phyloP scores from a whole-genome alignment of 2,329 filamentous ascomycete genomes.

The Ceratocystis diversiconidia region DNA sequence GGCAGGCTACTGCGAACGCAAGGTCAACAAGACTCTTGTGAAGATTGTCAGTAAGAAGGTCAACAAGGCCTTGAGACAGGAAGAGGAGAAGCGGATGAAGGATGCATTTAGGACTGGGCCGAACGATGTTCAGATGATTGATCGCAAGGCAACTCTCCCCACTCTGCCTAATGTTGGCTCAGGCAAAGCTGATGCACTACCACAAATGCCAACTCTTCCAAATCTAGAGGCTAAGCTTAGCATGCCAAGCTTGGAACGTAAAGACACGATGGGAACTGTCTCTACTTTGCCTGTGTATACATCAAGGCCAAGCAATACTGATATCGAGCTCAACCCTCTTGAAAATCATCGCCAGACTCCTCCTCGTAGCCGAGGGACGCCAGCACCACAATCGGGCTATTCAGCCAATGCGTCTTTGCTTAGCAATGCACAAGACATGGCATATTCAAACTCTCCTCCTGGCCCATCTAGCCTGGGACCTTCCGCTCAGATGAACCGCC shows the following conservation, averaged over 20 bases:
- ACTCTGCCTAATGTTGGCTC: conserved; percentile 34
- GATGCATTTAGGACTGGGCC: conserved; percentile 38
- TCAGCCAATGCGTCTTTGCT: conserved; percentile 51
- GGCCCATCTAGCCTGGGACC: conserved; percentile 2
- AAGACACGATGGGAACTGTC: conserved; percentile 36
- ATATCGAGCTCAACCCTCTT: conserved; percentile 38
- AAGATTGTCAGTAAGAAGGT: conserved; percentile 77
- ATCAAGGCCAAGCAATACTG: conserved; percentile 43
- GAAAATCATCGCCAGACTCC: conserved; percentile 34
- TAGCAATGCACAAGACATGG: conserved; percentile 36
- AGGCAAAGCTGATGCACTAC: conserved; percentile 35
- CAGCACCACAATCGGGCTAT: conserved; percentile 38
- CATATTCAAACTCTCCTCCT: conserved; percentile 6
- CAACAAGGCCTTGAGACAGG: conserved; percentile 73
- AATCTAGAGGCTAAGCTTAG: conserved; percentile 22
- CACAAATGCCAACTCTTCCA: conserved; percentile 45
- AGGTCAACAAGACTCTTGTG: conserved; percentile 74
- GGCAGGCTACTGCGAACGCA: conserved; percentile 74
- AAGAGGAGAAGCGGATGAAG: conserved; percentile 46
- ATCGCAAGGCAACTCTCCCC: conserved; percentile 50
- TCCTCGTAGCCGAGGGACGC: conserved; percentile 34
- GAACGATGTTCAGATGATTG: conserved; percentile 35
- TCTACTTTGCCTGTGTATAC: conserved; percentile 48
- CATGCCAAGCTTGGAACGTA: conserved; percentile 32
- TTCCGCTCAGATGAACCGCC: not conserved